phyloP scores from a whole-genome alignment of 2,329 filamentous ascomycete genomes.

The Fusarium sambucinum region DNA sequence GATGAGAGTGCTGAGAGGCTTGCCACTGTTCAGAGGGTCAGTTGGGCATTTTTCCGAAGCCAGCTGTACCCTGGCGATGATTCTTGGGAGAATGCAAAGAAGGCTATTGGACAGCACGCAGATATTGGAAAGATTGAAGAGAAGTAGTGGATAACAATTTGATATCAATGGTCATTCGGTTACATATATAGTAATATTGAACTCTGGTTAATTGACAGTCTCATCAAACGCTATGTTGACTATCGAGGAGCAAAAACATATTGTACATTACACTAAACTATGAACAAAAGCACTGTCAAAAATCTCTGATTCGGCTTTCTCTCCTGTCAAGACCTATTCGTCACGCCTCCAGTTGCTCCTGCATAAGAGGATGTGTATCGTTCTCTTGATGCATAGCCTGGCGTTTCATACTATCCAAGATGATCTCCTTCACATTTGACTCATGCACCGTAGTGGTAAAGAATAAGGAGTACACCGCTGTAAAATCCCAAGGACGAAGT shows the following conservation, averaged over 20 bases:
- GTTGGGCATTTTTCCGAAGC: constrained; percentile 44
- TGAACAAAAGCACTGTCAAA: not conserved
- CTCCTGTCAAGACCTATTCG: rapidly evolving
- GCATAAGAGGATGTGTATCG: not conserved
- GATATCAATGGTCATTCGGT: not conserved
- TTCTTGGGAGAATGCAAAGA: constrained; percentile 38
- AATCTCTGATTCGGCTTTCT: too few species aligned
- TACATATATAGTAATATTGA: too few species aligned
- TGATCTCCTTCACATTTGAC: not conserved
- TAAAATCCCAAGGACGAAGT: not conserved
- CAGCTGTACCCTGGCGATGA: constrained; percentile 38
- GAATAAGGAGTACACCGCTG: not conserved
- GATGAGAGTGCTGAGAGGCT: constrained; percentile 46
- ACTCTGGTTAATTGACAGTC: too few species aligned
- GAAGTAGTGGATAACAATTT: not conserved
- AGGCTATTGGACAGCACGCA: constrained; percentile 22
- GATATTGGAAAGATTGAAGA: constrained; percentile 41
- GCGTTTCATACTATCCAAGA: not conserved
- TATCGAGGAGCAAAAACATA: not conserved
- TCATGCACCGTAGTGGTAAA: not conserved
- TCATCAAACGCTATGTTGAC: too few species aligned
- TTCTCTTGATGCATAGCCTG: not conserved
- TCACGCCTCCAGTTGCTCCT: not conserved
- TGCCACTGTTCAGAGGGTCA: constrained; percentile 41
- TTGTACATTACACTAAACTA: not conserved